Base-by-base conservation (phyloP, 306 rosid genomes). In the Lathyrus sativus region DNA sequence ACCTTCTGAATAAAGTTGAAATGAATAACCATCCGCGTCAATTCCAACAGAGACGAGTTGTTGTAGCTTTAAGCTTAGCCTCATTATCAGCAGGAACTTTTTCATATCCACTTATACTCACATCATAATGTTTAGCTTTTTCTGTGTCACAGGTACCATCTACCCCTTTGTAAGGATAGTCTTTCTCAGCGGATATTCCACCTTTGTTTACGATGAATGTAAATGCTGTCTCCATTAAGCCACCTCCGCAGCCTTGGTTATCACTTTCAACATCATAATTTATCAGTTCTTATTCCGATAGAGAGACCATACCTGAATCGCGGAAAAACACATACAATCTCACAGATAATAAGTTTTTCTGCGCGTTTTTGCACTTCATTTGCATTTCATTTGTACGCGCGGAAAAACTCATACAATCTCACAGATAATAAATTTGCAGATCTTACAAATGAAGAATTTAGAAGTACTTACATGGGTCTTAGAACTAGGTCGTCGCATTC, bases 281-380 rank as follows among this genome's bases (percentile, higher is more conserved):
- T 79, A 83, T n/a, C 7, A 87, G 89, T 83, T 92, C 79, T 78
- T 87, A 92, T 69, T 85, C 92, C 7, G 95, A 85, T 4, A 89
- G 81, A 59, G 92, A 81, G n/a, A 81, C 56, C 68, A 91, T 19
- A 0, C 22, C 22, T 19, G 1, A 19, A 19, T n/a, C n/a, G n/a
- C n/a, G n/a, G 22, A 19, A 19, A 19, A 19, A 19, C 22, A 0
- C 1, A 0, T 19, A 19, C 22, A 19, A 19, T 19, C 22, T 19
- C 22, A 19, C 22, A 19, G 22, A 19, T 0, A 19, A 19, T n/a
- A n/a, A n/a, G n/a, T n/a, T n/a, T n/a, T n/a, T n/a, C n/a, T n/a
- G n/a, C n/a, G n/a, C n/a, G n/a, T n/a, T n/a, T n/a, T n/a, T n/a
- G n/a, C n/a, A n/a, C n/a, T n/a, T n/a, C n/a, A n/a, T n/a, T n/a